These are phyloP conservation scores for Cryptococcus hybrid DNA, from an alignment of 1,284 basidiomycete genomes.

Conservation along the genomic window DNA sequence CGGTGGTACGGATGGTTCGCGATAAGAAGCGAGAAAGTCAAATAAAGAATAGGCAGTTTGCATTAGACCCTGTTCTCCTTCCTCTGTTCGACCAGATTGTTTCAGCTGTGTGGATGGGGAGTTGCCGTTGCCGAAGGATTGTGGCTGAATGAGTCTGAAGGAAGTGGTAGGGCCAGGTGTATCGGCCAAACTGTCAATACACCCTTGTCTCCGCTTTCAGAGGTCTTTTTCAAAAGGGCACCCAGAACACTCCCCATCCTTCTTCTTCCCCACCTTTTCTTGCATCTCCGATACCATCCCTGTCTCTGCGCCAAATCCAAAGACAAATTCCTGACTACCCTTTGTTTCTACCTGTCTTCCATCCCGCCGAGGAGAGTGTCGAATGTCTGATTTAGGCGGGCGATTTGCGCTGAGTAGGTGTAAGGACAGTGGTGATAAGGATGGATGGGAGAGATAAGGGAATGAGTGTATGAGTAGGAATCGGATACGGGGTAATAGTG, in stretches of 20 bases:
- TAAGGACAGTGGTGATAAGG: slow-evolving; percentile 11
- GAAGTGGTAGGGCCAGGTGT: slow-evolving; percentile 19
- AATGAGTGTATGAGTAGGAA: slow-evolving; percentile 6
- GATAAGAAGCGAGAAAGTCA: slow-evolving; percentile 31
- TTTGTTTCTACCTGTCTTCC: slow-evolving; percentile 13
- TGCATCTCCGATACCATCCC: neutral
- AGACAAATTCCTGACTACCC: neutral
- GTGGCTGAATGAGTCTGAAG: neutral
- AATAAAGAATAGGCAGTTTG: slow-evolving; percentile 26
- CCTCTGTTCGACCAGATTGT: neutral
- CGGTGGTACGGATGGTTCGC: slow-evolving; percentile 16
- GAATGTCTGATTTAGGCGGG: slow-evolving; percentile 13
- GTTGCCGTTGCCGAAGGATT: neutral
- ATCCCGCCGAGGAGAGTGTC: slow-evolving; percentile 21
- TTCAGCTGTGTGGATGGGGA: neutral
- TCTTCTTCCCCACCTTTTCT: slow-evolving; percentile 8
- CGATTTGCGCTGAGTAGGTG: slow-evolving; percentile 15
- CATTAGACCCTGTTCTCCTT: slow-evolving; percentile 14
- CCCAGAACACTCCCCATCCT: slow-evolving; percentile 36
- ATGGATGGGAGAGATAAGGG: slow-evolving; percentile 25
- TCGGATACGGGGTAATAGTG: slow-evolving; percentile 1
- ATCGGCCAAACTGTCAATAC: slow-evolving; percentile 42
- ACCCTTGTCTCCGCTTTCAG: slow-evolving; percentile 13
- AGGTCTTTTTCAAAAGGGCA: slow-evolving; percentile 15
- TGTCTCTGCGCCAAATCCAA: neutral